phyloP scores from a whole-genome alignment of 164 flowering plant species.

The Macadamia integrifolia region DNA sequence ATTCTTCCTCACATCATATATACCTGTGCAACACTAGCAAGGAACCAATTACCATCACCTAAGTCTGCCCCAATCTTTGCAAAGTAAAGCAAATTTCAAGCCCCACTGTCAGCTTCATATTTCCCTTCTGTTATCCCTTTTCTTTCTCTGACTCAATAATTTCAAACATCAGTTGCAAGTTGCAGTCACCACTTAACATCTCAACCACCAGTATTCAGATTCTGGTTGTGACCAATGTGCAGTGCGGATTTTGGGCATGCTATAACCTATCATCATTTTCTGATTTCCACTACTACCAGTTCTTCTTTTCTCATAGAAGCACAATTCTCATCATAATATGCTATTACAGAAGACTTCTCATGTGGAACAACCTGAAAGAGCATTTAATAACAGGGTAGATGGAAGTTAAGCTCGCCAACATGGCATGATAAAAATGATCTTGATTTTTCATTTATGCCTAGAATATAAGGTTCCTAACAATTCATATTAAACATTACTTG shows the following conservation, averaged over 20 bases:
- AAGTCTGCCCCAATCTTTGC: no score
- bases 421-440: not conserved
- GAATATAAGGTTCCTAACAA: not conserved
- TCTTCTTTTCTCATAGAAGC: slow-evolving; percentile 2
- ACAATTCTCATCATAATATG: slow-evolving; percentile 3
- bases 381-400: not conserved
- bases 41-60: no score
- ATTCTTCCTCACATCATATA: no score
- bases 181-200: not conserved
- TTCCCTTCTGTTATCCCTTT: not conserved
- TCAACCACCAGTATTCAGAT: no score
- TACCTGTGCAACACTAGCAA: no score
- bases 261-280: not conserved
- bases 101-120: not conserved
- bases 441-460: not conserved
- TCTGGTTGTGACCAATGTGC: not conserved
- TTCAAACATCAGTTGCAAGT: not conserved
- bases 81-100: not conserved
- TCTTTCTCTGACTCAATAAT: not conserved
- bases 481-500: slow-evolving; percentile 27
- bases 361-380: slow-evolving; percentile 39
- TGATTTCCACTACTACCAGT: not conserved
- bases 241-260: not conserved
- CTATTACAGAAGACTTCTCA: slow-evolving; percentile 5
- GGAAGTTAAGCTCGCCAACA: not conserved